Percentiles rank a stretch among this genome's conserved stretches.
Evolutionary conservation across 2,329 filamentous ascomycete genomes (phyloP).

Genomic region (Pyrenophora seminiperda): DNA sequence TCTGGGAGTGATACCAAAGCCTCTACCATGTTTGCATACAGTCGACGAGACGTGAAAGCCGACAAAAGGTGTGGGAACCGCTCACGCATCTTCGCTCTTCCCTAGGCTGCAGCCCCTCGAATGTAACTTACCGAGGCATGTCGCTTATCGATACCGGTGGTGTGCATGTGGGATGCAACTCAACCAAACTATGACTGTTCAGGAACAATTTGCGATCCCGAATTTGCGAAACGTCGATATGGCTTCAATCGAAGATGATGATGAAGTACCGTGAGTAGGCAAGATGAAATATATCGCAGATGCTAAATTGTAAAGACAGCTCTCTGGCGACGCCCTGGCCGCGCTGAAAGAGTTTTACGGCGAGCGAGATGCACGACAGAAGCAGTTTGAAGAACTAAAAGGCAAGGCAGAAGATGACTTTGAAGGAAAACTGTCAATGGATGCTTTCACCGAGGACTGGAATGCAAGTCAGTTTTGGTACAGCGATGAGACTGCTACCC

Average conservation of each 20-base stretch:
- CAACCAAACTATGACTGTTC: conserved; percentile 28
- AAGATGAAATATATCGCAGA: neutral
- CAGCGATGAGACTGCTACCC: conserved; percentile 70
- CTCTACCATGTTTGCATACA: conserved; percentile 60
- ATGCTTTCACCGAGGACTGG: conserved; percentile 79
- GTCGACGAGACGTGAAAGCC: conserved; percentile 22
- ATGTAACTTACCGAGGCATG: conserved; percentile 31
- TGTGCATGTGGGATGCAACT: conserved; percentile 9
- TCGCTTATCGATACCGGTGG: conserved; percentile 40
- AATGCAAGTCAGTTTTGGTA: conserved; percentile 87
- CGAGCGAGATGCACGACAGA: conserved; percentile 69
- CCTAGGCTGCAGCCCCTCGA: conserved; percentile 5
- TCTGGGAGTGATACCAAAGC: conserved; percentile 69
- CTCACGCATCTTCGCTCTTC: conserved; percentile 31
- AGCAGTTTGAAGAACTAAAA: conserved; percentile 72
- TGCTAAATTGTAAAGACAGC: conserved; percentile 54
- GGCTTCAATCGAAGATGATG: conserved; percentile 36
- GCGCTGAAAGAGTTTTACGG: conserved; percentile 75
- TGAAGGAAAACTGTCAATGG: conserved; percentile 62
- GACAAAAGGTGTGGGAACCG: conserved; percentile 30
- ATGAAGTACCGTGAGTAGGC: conserved; percentile 44
- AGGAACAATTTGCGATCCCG: conserved; percentile 17
- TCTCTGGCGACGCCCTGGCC: conserved; percentile 69
- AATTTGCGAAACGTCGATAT: neutral
- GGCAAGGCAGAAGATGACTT: conserved; percentile 63